Conservation (phyloP, 352 stramenopile genomes). For the Phytophthora pisi region DNA sequence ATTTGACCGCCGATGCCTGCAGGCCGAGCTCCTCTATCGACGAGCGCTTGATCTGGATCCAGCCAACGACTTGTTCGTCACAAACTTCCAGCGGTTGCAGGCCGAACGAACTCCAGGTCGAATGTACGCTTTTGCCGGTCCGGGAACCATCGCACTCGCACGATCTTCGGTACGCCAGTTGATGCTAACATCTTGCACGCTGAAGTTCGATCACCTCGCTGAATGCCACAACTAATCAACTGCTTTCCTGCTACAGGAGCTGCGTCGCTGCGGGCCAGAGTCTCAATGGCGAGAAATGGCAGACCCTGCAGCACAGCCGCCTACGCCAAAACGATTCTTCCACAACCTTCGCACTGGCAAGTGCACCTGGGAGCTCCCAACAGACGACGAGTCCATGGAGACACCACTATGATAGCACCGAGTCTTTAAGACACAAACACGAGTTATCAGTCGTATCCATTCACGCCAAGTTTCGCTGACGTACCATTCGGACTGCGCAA, state of each 20-base stretch:
- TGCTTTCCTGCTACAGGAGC: constrained; percentile 9
- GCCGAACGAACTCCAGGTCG: constrained; percentile 55
- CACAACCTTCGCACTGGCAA: constrained; percentile 40
- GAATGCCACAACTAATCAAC: background rate
- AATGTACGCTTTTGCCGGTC: constrained; percentile 55
- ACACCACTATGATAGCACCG: background rate
- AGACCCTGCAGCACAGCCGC: constrained; percentile 32
- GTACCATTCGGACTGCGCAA: constrained; percentile 21
- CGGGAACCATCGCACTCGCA: constrained; percentile 52
- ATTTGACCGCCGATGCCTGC: background rate
- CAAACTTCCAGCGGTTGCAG: constrained; percentile 68
- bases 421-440: constrained; percentile 8
- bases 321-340: constrained; percentile 51
- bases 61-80: constrained; percentile 51
- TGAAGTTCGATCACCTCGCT: background rate
- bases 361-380: constrained; percentile 45
- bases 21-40: constrained; percentile 72
- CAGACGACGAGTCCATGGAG: constrained; percentile 3
- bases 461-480: constrained; percentile 4
- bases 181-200: background rate
- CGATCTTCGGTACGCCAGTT: constrained; percentile 41
- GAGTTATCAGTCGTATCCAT: constrained; percentile 20
- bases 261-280: constrained; percentile 7
- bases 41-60: constrained; percentile 62
- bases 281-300: constrained; percentile 56